phyloP scores from a whole-genome alignment of 495 filamentous ascomycete species.

The Platismatia glauca region DNA sequence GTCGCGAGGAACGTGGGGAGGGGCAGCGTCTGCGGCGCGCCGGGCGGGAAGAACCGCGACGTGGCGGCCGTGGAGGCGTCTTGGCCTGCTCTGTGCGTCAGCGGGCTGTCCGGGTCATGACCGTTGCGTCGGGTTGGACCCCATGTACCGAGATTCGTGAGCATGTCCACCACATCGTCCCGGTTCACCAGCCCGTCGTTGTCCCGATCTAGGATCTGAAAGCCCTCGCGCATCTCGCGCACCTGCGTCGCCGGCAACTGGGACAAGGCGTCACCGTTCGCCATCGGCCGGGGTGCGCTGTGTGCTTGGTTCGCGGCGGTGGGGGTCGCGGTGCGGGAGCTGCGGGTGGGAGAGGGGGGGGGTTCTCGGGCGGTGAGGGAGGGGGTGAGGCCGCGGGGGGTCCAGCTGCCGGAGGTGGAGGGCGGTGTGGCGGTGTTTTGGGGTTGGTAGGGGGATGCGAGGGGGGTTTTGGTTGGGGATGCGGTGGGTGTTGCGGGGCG shows the following conservation, averaged over 20 bases:
- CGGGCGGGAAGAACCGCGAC: conserved; percentile 62
- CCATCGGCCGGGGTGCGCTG: not conserved
- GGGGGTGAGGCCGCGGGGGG: conserved; percentile 26
- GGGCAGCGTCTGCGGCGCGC: conserved; percentile 57
- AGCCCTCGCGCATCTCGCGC: conserved; percentile 70
- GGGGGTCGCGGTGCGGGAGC: not conserved
- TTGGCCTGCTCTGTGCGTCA: not conserved
- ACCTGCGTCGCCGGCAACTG: conserved; percentile 60
- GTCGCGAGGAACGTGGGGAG: conserved; percentile 76
- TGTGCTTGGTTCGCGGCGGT: conserved; percentile 3
- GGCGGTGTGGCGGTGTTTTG: conserved; percentile 26
- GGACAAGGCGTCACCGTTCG: conserved; percentile 35
- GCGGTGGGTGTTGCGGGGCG: conserved; percentile 30
- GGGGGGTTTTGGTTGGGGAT: conserved; percentile 21
- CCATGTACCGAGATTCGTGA: conserved; percentile 55
- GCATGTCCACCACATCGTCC: conserved; percentile 71
- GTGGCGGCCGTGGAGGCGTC: not conserved
- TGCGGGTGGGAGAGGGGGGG: conserved; percentile 17
- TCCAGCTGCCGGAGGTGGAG: conserved; percentile 26
- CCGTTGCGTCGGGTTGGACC: not conserved
- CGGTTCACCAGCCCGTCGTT: conserved; percentile 66
- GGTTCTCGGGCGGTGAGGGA: conserved; percentile 14
- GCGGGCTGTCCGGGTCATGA: not conserved
- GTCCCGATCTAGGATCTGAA: conserved; percentile 76
- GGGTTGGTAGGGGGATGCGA: conserved; percentile 35